Percentiles rank a stretch among this genome's conserved stretches.
phyloP scores from a whole-genome alignment of 148 eudicot species.

The Rhododendron griersonianum region DNA sequence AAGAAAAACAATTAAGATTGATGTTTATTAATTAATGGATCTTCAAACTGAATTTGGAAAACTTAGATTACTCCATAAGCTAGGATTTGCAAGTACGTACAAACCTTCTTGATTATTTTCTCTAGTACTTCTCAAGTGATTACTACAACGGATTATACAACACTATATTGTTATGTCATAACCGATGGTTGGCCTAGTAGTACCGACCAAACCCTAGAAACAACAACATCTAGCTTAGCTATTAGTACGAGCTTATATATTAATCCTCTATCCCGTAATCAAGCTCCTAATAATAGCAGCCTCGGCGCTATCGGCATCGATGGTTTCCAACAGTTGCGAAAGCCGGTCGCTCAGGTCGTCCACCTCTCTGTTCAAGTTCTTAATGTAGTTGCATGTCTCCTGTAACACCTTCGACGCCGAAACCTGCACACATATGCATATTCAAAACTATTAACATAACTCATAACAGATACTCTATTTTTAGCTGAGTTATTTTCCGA shows the following conservation, averaged over 20 bases:
- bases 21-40: neutral
- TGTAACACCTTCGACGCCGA: constrained; percentile 67
- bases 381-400: constrained; percentile 81
- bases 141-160: neutral
- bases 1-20: neutral
- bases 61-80: neutral
- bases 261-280: constrained; percentile 21
- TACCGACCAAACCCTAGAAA: neutral
- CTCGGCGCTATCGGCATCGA: constrained; percentile 60
- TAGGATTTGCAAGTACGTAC: neutral
- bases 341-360: constrained; percentile 76
- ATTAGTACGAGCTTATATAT: neutral
- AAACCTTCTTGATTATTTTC: neutral
- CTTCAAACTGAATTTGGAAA: neutral
- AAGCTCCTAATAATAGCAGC: constrained; percentile 68
- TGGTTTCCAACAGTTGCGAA: constrained; percentile 56
- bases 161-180: neutral
- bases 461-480: neutral
- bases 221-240: neutral
- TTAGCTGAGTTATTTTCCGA: neutral
- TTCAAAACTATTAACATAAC: neutral
- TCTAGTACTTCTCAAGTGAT: neutral
- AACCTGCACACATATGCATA: constrained; percentile 28
- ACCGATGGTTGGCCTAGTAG: constrained; percentile 3
- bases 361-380: constrained; percentile 58